Evolutionary conservation across 1,139 yeast genomes (phyloP), one percentile per base, ranked within the genome.

Genomic region (Diutina catenulata): DNA sequence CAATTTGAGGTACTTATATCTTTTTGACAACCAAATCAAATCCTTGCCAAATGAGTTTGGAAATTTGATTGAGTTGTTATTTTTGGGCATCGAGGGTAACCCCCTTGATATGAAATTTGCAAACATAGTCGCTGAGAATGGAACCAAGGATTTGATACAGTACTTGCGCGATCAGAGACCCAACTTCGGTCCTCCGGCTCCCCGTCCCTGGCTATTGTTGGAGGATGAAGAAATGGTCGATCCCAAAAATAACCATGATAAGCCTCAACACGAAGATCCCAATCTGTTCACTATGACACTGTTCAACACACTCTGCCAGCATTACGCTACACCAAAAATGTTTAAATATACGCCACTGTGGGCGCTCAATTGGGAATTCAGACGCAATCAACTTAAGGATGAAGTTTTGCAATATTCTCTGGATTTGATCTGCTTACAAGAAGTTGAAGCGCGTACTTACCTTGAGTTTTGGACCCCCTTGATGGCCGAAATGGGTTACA

Each of bases 321-420:
- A 82, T 56, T 88, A 88, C 62, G 97, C 97, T 3, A 87, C 96
- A 8, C 73, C 93, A 16, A 82, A 78, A 56, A 71, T 88, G 81
- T 93, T 84, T 56, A 88, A 83, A 50, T 91, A 84, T 55, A 87
- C 97, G 2, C 97, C 97, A 23, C 77, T 94, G 2, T 91, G 98
- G 98, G 98, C 97, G 5, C 70, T 91, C 45, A 75, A 78, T 39
- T 88, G 97, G 97, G 82, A 81, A n/a, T 87, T 80, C 59, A 79
- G 99, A 59, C 75, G 80, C 52, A 77, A 80, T 42, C 65, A 74
- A 38, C 69, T 91, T 45, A 74, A 78, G 44, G 76, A 80, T 47
- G 95, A 91, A 56, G 70, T 91, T 14, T 53, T 77, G 38, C 64
- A 67, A 14, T 72, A 67, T 48, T 70, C 73, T 42, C 69, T 88